phyloP scores from a whole-genome alignment of 129 eudicot species.

The Lonicera japonica region DNA sequence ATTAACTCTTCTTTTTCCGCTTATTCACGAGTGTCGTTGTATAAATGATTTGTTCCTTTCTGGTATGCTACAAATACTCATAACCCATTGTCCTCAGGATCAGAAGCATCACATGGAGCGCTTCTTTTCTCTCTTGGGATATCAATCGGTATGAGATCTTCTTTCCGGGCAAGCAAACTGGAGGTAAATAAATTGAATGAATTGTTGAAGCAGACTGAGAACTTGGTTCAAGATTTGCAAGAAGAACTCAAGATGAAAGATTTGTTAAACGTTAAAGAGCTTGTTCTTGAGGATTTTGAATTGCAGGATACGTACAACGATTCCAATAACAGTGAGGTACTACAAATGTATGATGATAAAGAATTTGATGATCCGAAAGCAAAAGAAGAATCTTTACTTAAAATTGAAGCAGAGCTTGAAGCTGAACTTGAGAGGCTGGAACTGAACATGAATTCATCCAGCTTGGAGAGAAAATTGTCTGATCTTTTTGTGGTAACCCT shows the following conservation, averaged over 20 bases:
- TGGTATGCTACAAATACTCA: too few relatives aligned
- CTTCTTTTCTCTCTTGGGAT: constrained; percentile 55
- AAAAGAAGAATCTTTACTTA: constrained; percentile 47
- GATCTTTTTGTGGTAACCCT: constrained; percentile 39
- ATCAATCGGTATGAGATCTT: constrained; percentile 55
- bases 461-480: constrained; percentile 36
- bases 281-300: constrained; percentile 35
- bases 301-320: constrained; percentile 28
- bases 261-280: constrained; percentile 57
- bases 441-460: constrained; percentile 47
- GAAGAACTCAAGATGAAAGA: constrained; percentile 88
- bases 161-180: constrained; percentile 40
- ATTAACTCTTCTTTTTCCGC: background rate
- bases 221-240: constrained; percentile 74
- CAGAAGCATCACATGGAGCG: constrained; percentile 41
- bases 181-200: constrained; percentile 54
- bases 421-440: constrained; percentile 77
- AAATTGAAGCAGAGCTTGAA: constrained; percentile 82
- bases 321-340: constrained; percentile 15
- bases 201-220: constrained; percentile 51
- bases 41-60: too few relatives aligned
- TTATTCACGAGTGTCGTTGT: too few relatives aligned
- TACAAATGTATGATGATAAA: background rate
- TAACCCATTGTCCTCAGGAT: too few relatives aligned
- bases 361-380: constrained; percentile 19